Evolutionary conservation across 2,329 filamentous ascomycete genomes (phyloP), one percentile per base, ranked within the genome.

Genomic region (Alternaria tenuissima): DNA sequence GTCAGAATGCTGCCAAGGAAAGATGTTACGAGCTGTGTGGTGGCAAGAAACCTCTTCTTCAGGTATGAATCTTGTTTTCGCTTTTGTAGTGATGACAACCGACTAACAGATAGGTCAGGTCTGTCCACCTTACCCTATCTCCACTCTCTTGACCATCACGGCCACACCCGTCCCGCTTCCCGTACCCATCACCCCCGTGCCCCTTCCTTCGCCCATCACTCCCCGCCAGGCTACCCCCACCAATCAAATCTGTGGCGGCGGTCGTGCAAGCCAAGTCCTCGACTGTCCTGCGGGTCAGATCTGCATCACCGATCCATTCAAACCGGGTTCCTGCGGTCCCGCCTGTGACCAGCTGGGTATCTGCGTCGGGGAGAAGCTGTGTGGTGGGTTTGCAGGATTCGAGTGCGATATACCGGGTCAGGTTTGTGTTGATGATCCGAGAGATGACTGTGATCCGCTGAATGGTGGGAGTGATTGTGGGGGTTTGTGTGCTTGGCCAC

Each of bases 361-460:
- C 9, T 80, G 78, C 41, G 76, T 78, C 14, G 62, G 70, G 49
- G 66, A 76, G 7, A 68, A 70, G 55, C 38, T 75, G 47, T 83
- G 81, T 61, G 80, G 81, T 26, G 81, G 81, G 0, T 76, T 83
- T 53, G 76, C 74, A 0, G 80, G 74, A 1, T 66, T 76, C 20
- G 30, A 3, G 3, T 83, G 81, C 60, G 58, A 68, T 6, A 43
- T 56, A 4, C 42, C 57, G 11, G 75, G 72, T 1, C 70, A 77
- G 70, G 68, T 70, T 9, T 84, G 82, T 57, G 65, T 79, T 34
- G 81, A 83, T 70, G 78, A 82, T 62, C 79, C 80, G 5, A 66
- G 75, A 11, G 81, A 83, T 63, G 70, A 75, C 12, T 84, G 81
- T 60, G 76, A 80, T 66, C 74, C 76, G 1, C 20, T 62, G 24